Evolutionary conservation across 1,284 basidiomycete species (phyloP), one percentile per base, ranked within the genome.

Genomic region (Heliocybe sulcata): DNA sequence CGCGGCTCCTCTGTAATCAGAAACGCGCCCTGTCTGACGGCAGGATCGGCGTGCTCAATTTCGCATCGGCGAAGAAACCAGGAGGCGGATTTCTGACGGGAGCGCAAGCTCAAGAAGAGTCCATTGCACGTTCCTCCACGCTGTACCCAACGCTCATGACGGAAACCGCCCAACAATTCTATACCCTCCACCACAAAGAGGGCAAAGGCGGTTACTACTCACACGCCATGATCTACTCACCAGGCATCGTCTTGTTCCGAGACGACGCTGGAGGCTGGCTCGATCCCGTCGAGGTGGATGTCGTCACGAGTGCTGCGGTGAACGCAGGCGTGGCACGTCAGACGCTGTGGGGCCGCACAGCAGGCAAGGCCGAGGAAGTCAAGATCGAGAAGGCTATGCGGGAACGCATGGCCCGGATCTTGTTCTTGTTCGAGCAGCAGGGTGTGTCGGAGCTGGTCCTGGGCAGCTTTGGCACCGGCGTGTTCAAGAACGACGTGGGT

Each of bases 401-500:
- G 45, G 85, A 88, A 65, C 72, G 86, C 26, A 88, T 89, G 84
- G 80, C 68, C 1, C 72, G 86, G 51, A 71, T 87, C 25, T 66
- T 90, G 19, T 79, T 69, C 57, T 65, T 87, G n/a, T 85, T 87
- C 62, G 81, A 87, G 68, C 71, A 69, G 31, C 72, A 79, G 59
- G 79, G 80, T 9, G 76, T 78, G 16, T 71, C 71, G 57, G 74
- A 81, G 59, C 56, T 88, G 45, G 82, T 90, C 1, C 66, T 89
- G 45, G 87, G 87, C 27, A 83, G 81, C 60, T 89, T 87, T 66
- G 87, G 87, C 10, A 89, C 85, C 0, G 87, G 86, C 0, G 85
- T 83, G 6, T 89, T 87, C 67, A 71, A 70, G 58, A 89, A 89
- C 62, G 71, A 76, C 27, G 77, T 87, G 16, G 65, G 68, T 31